These are phyloP conservation scores for Fusarium pilosicola DNA, from an alignment of 2,329 filamentous ascomycete genomes.

Conservation along the genomic window DNA sequence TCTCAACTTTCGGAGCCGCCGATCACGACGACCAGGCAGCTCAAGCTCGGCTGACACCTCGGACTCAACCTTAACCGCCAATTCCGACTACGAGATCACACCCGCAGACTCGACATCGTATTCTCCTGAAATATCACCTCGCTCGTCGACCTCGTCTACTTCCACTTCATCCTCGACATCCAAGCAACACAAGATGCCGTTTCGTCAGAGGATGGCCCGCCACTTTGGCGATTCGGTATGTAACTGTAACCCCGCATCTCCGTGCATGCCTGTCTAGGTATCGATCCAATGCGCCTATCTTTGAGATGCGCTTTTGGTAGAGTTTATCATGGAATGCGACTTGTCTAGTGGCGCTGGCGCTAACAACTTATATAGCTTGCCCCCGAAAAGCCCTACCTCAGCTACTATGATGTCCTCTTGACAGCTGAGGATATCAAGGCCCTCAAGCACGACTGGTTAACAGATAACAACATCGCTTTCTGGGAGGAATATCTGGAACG, in stretches of 20 bases:
- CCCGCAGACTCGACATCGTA: constrained; percentile 23
- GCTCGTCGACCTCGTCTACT: constrained; percentile 19
- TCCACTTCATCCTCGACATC: constrained; percentile 23
- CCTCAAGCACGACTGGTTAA: constrained; percentile 93
- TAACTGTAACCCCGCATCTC: constrained; percentile 42
- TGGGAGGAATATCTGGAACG: constrained; percentile 98
- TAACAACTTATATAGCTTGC: constrained; percentile 57
- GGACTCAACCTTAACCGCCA: constrained; percentile 32
- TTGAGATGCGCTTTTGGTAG: constrained; percentile 18
- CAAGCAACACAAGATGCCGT: constrained; percentile 49
- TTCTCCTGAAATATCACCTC: constrained; percentile 22
- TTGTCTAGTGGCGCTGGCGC: background rate
- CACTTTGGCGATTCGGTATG: constrained; percentile 60
- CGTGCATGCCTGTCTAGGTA: constrained; percentile 8
- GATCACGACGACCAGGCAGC: constrained; percentile 39
- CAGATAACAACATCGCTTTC: constrained; percentile 96
- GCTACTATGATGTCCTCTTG: constrained; percentile 61
- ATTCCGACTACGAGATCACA: constrained; percentile 35
- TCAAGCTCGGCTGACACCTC: constrained; percentile 37
- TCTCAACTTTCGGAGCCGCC: constrained; percentile 37
- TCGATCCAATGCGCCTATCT: constrained; percentile 7
- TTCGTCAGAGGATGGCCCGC: constrained; percentile 56
- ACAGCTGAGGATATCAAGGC: constrained; percentile 90
- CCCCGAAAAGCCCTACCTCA: constrained; percentile 52
- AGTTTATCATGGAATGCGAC: constrained; percentile 12